A percentile compares a stretch with the other conserved stretches of the same genome.
phyloP scores from a whole-genome alignment of 352 stramenopile species.

The Phytopythium kandeliae region DNA sequence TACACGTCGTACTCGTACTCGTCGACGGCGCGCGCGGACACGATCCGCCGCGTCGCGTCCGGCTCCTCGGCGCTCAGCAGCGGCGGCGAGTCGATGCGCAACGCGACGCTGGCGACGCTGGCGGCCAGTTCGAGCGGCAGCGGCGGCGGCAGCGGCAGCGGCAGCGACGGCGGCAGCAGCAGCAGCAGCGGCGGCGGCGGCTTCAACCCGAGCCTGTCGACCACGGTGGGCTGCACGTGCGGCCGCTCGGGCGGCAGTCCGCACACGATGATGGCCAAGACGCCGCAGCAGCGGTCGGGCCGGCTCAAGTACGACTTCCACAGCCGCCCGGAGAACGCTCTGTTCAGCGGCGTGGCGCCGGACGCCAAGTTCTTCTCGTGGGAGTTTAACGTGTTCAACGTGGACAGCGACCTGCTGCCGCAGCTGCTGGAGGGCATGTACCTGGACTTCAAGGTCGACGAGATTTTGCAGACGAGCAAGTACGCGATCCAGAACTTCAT shows the following conservation, averaged over 20 bases:
- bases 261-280: not conserved
- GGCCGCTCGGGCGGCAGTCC: not conserved
- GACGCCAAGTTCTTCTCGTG: conserved; percentile 36
- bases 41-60: not conserved
- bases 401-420: conserved; percentile 41
- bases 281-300: conserved; percentile 4
- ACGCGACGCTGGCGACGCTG: conserved; percentile 4
- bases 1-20: conserved; percentile 67
- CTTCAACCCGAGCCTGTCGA: not conserved
- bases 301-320: conserved; percentile 9
- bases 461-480: conserved; percentile 52
- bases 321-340: conserved; percentile 3
- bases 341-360: conserved; percentile 5
- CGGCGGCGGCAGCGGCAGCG: no score
- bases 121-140: conserved; percentile 1
- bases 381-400: conserved; percentile 80
- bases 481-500: conserved; percentile 74
- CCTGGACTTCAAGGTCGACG: conserved; percentile 61
- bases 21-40: conserved; percentile 3
- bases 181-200: not conserved
- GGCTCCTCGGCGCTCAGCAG: not conserved
- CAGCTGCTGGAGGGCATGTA: conserved; percentile 72
- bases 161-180: not conserved
- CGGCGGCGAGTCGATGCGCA: conserved; percentile 1
- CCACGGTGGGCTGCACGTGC: conserved; percentile 3